Evolutionary conservation across 768 basidiomycete species (phyloP), one percentile per base, ranked within the genome.

Genomic region (Termitomyces sp.): DNA sequence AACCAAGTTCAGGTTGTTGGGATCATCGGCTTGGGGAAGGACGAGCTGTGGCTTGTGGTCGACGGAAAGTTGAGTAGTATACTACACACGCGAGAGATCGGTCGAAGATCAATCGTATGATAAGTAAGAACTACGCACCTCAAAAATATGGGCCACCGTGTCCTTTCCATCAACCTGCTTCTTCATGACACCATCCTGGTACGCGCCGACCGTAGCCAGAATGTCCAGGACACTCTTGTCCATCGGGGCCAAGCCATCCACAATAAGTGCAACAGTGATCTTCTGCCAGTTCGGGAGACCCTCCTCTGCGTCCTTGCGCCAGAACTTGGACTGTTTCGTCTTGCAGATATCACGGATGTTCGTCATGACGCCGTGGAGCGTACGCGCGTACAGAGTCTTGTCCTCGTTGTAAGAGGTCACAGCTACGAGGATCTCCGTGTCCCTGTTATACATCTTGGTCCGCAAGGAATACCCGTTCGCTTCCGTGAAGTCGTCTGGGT

Each of bases 331-430:
- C 66, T 90, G 88, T 71, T 94, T 94, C 47, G 92, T 94, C 75
- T 89, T 94, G 82, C 93, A 95, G 65, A 98, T 97, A 66, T 98
- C 90, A 60, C 95, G 90, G 62, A 98, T 95, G 72, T 98, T 98
- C 61, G 94, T 72, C 94, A 98, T 97, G 66, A 98, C 89, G 62
- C 92, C 92, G 67, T 98, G 95, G 33, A 98, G 79, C 0, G 96
- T 98, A 60, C 89, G 87, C 20, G 91, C 84, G 66, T 92, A 92
- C 14, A 93, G 82, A 10, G 84, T 86, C 77, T 93, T 93, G 80
- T 94, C 91, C 70, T 94, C 92, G 61, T 94, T 93, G 76, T 93
- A 94, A 9, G 87, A 92, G 9, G 93, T 96, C 61, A 98, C 90
- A 14, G 94, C 95, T 65, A 98, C 95, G 35, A 98, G 81, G 8